Conservation (phyloP, 2,329 filamentous ascomycete genomes). For the Talaromyces sp. region DNA sequence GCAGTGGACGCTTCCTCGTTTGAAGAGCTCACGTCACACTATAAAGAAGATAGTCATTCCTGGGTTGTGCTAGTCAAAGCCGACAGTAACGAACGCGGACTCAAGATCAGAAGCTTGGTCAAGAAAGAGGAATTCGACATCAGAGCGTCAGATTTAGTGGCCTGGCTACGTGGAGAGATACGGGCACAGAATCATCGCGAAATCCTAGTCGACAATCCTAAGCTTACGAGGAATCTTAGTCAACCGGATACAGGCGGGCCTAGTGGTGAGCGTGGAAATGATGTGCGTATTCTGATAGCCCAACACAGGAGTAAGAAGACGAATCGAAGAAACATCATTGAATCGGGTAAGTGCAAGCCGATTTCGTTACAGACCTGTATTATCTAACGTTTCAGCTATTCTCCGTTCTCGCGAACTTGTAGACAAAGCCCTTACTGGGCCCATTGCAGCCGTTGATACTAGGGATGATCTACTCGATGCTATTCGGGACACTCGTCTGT, state of each 20-base stretch:
- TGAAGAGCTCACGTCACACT: constrained; percentile 64
- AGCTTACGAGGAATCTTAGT: constrained; percentile 35
- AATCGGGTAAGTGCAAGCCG: constrained; percentile 61
- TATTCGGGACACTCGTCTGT: constrained; percentile 67
- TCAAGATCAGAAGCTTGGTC: constrained; percentile 74
- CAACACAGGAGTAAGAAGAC: constrained; percentile 86
- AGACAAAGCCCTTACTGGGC: constrained; percentile 66
- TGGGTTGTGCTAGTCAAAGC: constrained; percentile 87
- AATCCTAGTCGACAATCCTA: constrained; percentile 40
- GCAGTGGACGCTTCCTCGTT: constrained; percentile 71
- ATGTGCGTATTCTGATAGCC: constrained; percentile 78
- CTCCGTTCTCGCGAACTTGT: constrained; percentile 57
- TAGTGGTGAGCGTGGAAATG: constrained; percentile 52
- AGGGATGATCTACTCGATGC: constrained; percentile 75
- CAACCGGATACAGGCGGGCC: constrained; percentile 34
- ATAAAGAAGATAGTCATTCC: constrained; percentile 71
- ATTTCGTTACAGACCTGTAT: neutral
- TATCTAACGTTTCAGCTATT: constrained; percentile 39
- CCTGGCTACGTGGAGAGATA: constrained; percentile 75
- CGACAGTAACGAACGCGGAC: constrained; percentile 49
- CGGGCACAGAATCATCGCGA: constrained; percentile 68
- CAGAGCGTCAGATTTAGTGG: constrained; percentile 64
- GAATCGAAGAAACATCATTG: constrained; percentile 79
- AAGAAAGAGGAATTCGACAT: constrained; percentile 80
- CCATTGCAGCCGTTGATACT: constrained; percentile 82